Conservation (phyloP, 2,329 filamentous ascomycete genomes). For the Juglanconis juglandina region DNA sequence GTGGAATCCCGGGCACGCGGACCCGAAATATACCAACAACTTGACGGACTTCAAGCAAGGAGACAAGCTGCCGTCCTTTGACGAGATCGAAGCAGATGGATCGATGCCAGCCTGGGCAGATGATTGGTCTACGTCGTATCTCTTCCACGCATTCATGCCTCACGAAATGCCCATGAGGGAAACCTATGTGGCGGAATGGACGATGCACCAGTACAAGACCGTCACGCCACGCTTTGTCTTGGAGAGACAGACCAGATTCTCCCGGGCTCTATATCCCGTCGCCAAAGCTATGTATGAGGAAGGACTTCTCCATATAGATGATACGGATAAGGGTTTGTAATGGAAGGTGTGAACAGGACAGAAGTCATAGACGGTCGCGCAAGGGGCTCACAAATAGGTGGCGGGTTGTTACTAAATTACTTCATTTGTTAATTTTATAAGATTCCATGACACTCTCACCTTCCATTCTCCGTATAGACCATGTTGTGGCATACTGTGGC, state of each 20-base stretch:
- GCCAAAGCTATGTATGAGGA: not conserved
- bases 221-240: not conserved
- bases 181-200: not conserved
- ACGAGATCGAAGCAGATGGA: not conserved
- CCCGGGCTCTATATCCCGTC: not conserved
- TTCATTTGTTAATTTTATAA: no score
- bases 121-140: not conserved
- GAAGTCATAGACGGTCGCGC: no score
- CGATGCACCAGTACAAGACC: not conserved
- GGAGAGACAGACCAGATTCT: not conserved
- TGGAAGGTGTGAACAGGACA: no score
- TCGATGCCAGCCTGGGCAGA: not conserved
- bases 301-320: not conserved
- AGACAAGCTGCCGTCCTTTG: not conserved
- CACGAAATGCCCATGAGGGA: not conserved
- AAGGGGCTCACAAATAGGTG: no score
- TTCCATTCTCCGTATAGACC: no score
- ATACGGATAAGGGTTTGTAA: not conserved
- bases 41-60: not conserved
- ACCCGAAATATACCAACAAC: not conserved
- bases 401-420: no score
- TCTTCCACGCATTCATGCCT: not conserved
- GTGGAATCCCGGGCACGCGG: not conserved
- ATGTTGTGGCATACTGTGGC: no score
- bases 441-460: no score